Conservation (phyloP, 139 green algal species). For the Ettlia oleoabundans region DNA sequence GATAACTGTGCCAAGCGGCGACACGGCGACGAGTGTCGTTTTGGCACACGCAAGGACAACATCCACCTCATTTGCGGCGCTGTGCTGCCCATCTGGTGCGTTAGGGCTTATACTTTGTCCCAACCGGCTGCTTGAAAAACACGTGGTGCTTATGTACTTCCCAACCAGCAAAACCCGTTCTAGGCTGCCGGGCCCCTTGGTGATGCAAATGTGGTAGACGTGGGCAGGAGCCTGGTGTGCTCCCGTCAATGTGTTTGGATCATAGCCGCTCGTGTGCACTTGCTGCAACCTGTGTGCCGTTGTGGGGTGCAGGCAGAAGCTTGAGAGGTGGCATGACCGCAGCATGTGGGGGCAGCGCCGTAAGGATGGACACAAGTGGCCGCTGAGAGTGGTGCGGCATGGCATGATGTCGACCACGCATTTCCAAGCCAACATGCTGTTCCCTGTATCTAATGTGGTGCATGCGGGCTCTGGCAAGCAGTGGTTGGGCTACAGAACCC, state of each 20-base stretch:
- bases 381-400: slow-evolving; percentile 27
- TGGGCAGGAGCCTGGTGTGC: no score
- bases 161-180: no score
- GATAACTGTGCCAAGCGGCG: neutral
- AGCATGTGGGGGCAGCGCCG: slow-evolving; percentile 6
- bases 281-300: neutral
- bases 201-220: no score
- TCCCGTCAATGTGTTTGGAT: no score
- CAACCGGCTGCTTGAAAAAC: no score
- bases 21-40: neutral
- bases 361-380: slow-evolving; percentile 23
- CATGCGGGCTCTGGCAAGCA: no score
- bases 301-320: neutral
- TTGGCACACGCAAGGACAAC: slow-evolving; percentile 11
- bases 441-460: no score
- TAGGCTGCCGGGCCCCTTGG: no score
- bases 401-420: no score
- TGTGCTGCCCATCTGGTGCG: slow-evolving; percentile 37
- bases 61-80: slow-evolving; percentile 42
- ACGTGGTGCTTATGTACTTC: no score
- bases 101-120: neutral
- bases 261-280: neutral
- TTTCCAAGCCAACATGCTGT: no score
- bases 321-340: slow-evolving; percentile 20
- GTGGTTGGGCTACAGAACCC: no score